A percentile compares a stretch with the other conserved stretches of the same genome.
Evolutionary conservation across 306 rosid species (phyloP).

Genomic region (Gastrolobium bilobum): DNA sequence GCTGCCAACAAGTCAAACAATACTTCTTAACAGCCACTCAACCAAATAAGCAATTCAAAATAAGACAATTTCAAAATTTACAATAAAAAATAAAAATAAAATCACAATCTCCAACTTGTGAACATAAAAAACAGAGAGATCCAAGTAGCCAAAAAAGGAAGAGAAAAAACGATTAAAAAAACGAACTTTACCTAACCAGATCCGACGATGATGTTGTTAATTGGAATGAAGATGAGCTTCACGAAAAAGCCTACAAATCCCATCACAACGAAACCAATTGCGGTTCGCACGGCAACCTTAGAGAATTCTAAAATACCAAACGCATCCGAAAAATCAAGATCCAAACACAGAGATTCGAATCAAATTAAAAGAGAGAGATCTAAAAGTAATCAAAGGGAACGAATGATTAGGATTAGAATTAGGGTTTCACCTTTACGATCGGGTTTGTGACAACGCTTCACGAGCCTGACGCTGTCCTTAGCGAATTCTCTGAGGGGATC

Average conservation of each 20-base stretch:
- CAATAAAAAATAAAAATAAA: not conserved
- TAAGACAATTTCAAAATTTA: not conserved
- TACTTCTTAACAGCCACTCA: not conserved
- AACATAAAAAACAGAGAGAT: not conserved
- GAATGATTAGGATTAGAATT: not conserved
- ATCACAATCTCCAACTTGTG: not conserved
- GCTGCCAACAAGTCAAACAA: not conserved
- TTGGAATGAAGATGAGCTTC: conserved; percentile 81
- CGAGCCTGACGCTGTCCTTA: conserved; percentile 80
- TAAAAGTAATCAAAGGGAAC: not conserved
- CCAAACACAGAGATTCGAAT: not conserved
- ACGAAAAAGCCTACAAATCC: conserved; percentile 86
- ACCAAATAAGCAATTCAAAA: not conserved
- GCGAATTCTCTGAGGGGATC: conserved; percentile 79
- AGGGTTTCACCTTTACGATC: conserved; percentile 71
- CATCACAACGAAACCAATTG: conserved; percentile 85
- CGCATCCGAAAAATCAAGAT: conserved; percentile 10
- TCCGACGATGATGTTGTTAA: conserved; percentile 88
- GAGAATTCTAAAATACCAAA: conserved; percentile 64
- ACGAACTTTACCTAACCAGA: conserved; percentile 62
- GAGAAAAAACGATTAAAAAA: not conserved
- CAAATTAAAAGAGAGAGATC: not conserved
- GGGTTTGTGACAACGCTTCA: conserved; percentile 81
- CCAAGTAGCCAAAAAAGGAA: not conserved
- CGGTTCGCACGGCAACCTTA: conserved; percentile 84